A percentile compares a stretch with the other conserved stretches of the same genome.
Conservation (phyloP, 768 basidiomycete species). For the Pulveroboletus frians region DNA sequence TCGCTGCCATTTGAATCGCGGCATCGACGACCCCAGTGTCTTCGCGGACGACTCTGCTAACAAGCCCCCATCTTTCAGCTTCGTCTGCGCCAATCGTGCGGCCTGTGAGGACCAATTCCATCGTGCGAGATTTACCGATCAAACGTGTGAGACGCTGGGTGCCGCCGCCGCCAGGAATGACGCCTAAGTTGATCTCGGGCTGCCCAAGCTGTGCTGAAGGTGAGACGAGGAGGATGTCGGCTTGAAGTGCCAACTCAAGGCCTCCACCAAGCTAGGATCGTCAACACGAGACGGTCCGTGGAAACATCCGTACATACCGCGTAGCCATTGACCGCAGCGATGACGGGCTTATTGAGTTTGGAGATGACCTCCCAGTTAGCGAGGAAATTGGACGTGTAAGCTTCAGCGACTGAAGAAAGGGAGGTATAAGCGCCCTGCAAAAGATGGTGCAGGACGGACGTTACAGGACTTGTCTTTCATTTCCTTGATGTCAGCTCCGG, state of each 20-base stretch:
- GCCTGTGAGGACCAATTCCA: conserved; percentile 93
- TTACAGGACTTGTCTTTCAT: conserved; percentile 95
- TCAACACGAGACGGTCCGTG: not conserved
- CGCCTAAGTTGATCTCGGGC: conserved; percentile 93
- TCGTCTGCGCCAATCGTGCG: conserved; percentile 74
- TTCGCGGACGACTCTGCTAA: conserved; percentile 73
- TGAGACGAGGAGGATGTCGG: conserved; percentile 90
- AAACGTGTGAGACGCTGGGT: conserved; percentile 83
- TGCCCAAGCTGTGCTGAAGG: conserved; percentile 91
- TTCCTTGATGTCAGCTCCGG: conserved; percentile 98
- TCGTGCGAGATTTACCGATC: conserved; percentile 88
- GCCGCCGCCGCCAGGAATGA: conserved; percentile 93
- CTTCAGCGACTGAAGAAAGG: conserved; percentile 61
- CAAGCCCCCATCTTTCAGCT: conserved; percentile 83
- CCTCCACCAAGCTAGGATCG: conserved; percentile 85
- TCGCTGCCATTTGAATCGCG: conserved; percentile 73
- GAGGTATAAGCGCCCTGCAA: not conserved
- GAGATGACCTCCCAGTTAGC: conserved; percentile 76
- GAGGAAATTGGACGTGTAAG: conserved; percentile 81
- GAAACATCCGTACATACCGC: conserved; percentile 51
- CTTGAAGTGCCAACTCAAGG: conserved; percentile 94
- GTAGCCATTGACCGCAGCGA: conserved; percentile 94
- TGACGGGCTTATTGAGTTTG: conserved; percentile 82
- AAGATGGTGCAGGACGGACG: conserved; percentile 16
- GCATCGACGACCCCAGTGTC: conserved; percentile 82